Percentiles rank a stretch among this genome's conserved stretches.
Evolutionary conservation across 108 stramenopile genomes (phyloP).

Genomic region (Parmales sp.): DNA sequence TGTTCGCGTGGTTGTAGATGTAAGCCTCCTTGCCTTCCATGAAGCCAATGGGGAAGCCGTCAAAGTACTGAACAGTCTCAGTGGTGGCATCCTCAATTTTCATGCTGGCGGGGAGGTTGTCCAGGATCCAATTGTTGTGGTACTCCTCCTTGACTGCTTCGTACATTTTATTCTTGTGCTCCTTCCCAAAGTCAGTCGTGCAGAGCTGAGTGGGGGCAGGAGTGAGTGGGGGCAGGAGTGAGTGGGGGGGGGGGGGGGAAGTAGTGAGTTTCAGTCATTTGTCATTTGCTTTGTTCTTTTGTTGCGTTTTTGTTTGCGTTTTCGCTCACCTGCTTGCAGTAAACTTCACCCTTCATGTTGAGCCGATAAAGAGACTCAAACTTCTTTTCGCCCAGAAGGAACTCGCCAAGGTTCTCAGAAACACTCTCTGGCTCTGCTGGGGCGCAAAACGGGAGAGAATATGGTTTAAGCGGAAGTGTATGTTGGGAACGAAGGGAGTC

Average conservation of each 20-base stretch:
- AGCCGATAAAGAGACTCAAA: slow-evolving; percentile 90
- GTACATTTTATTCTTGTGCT: slow-evolving; percentile 58
- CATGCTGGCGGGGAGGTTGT: slow-evolving; percentile 83
- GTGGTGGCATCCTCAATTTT: slow-evolving; percentile 58
- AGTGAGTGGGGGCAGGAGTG: neutral
- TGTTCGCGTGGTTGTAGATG: slow-evolving; percentile 90
- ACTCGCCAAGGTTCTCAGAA: slow-evolving; percentile 95
- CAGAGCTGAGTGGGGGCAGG: neutral
- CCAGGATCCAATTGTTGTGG: slow-evolving; percentile 96
- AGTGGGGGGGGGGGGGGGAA: neutral
- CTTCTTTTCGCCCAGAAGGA: slow-evolving; percentile 90
- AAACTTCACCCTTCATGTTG: slow-evolving; percentile 87
- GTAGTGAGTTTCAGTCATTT: neutral
- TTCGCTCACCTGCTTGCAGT: slow-evolving; percentile 79
- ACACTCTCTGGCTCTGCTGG: neutral
- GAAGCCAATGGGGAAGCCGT: slow-evolving; percentile 92
- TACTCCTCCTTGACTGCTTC: slow-evolving; percentile 85
- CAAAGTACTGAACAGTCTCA: slow-evolving; percentile 19
- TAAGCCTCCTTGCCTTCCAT: slow-evolving; percentile 60
- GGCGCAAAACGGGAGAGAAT: neutral
- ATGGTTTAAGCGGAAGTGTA: neutral
- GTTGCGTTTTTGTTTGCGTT: slow-evolving; percentile 53
- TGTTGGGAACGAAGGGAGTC: neutral
- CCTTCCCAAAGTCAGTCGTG: neutral
- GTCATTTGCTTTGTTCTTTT: slow-evolving; percentile 26